Evolutionary conservation across 1,284 basidiomycete species (phyloP).

Genomic region (Xanthoconium separans): DNA sequence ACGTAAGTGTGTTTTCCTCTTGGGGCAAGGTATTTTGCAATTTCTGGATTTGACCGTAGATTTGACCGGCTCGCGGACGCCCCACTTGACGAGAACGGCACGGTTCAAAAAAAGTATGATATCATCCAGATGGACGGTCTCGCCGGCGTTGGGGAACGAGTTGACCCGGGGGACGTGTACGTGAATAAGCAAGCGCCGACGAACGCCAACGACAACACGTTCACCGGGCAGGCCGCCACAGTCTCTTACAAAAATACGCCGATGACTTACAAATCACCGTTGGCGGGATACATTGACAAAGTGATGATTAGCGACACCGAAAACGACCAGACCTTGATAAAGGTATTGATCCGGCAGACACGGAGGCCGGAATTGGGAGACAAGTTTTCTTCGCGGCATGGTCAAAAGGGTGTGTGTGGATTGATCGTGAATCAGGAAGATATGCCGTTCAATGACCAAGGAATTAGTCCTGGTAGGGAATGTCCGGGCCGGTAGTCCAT

Average conservation of each 20-base stretch:
- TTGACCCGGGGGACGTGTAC: conserved; percentile 92
- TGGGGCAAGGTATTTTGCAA: conserved; percentile 8
- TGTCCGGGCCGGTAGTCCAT: neutral
- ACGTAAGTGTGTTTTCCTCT: conserved; percentile 59
- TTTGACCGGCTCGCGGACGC: conserved; percentile 95
- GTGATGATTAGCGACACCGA: conserved; percentile 96
- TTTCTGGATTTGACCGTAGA: conserved; percentile 37
- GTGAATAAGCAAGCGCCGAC: conserved; percentile 96
- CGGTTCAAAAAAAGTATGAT: conserved; percentile 81
- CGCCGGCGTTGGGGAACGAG: conserved; percentile 91
- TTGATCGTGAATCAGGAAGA: conserved; percentile 98
- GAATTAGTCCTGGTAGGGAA: conserved; percentile 81
- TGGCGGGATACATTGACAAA: conserved; percentile 95
- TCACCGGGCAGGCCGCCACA: conserved; percentile 74
- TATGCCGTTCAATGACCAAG: conserved; percentile 99
- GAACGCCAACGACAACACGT: conserved; percentile 85
- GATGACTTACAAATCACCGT: conserved; percentile 89
- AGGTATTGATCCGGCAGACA: conserved; percentile 98
- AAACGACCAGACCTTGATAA: conserved; percentile 96
- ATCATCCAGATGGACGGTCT: conserved; percentile 92
- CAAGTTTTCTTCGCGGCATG: conserved; percentile 98
- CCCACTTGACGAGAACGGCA: conserved; percentile 80
- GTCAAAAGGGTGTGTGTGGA: conserved; percentile 99
- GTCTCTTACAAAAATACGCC: conserved; percentile 89
- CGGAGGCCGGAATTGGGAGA: conserved; percentile 95